Evolutionary conservation across 202 grass and related monocot genomes (phyloP).

Genomic region (Dendrocalamus latiflorus): DNA sequence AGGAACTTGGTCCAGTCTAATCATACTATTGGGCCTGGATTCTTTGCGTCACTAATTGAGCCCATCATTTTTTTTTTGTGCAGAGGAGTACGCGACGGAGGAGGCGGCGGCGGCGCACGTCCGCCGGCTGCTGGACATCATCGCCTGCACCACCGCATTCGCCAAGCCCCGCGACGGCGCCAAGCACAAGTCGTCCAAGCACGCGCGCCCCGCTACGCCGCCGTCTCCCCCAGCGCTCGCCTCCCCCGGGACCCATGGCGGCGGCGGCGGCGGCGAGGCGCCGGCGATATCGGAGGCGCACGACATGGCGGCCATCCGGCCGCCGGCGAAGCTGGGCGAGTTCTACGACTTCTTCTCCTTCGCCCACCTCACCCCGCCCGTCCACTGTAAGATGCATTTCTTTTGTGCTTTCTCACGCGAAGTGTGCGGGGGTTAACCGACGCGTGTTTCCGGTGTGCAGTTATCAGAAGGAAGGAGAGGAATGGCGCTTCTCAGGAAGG

Average conservation of each 20-base stretch:
- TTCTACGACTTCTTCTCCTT: conserved; percentile 99
- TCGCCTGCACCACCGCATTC: conserved; percentile 86
- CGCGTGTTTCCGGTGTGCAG: conserved; percentile 36
- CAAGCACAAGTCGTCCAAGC: conserved; percentile 38
- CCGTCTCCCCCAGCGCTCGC: conserved; percentile 18
- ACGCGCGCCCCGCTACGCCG: conserved; percentile 37
- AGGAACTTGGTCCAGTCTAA: not conserved
- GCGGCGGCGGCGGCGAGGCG: conserved; percentile 19
- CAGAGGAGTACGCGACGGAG: conserved; percentile 79
- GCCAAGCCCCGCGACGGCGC: conserved; percentile 52
- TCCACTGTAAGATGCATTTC: conserved; percentile 58
- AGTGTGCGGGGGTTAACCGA: not conserved
- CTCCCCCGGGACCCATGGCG: conserved; percentile 10
- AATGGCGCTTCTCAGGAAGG: conserved; percentile 43
- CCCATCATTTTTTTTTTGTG: conserved; percentile 18
- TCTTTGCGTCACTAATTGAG: not conserved
- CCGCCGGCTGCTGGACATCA: conserved; percentile 82
- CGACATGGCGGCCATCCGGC: conserved; percentile 89
- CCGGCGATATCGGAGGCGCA: conserved; percentile 79
- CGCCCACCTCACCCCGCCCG: conserved; percentile 64
- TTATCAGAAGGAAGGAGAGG: conserved; percentile 70
- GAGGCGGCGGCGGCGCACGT: conserved; percentile 70
- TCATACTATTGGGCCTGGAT: not conserved
- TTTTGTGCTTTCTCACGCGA: not conserved
- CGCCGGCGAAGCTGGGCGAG: conserved; percentile 70